Base-by-base conservation (phyloP, 2,329 filamentous ascomycete species). In the Ophiocordyceps camponoti-saundersi region DNA sequence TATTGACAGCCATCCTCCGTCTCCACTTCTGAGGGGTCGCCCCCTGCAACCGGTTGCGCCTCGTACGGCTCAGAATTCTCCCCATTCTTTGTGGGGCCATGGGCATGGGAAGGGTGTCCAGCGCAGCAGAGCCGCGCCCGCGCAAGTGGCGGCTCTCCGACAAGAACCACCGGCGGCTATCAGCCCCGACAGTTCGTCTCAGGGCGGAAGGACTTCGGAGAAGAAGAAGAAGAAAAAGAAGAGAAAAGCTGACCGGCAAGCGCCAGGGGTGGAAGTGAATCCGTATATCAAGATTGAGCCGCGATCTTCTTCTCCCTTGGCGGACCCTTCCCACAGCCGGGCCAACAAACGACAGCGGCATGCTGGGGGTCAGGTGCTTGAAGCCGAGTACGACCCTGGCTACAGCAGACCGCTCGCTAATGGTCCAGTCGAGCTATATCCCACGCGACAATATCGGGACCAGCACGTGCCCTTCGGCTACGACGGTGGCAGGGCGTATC, bases 11-110 rank as follows among this genome's bases (percentile, higher is more conserved):
- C 60, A 56, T 54, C 68, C 61, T 53, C 65, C 75, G 46, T 73
- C 82, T 51, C 78, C 79, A 46, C 67, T 89, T 48, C 71, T 89
- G 55, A 78, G 79, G 57, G 80, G 79, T 54, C 82, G 88, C 59
- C 80, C 89, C 55, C 75, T 80, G 45, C 80, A 79, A 34, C 82
- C 82, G 41, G 66, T 82, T 57, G 85, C 85, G 46, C 84, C 85
- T 23, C 84, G 85, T 57, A 83, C 85, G 46, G 79, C 80, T 44
- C 81, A 85, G 57, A 78, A 77, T 52, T 71, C 82, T 60, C 67
- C 73, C 52, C 58, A 81, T 64, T 66, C 73, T 54, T 63, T 66
- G 58, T 61, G 67, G 61, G 51, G 68, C 63, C 58, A 58, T 63
- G 20, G 65, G 21, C 49, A 44, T 7, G 46, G 47, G 2, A 8